Conservation (phyloP, 331 rosid genomes). For the Malus hybrid region DNA sequence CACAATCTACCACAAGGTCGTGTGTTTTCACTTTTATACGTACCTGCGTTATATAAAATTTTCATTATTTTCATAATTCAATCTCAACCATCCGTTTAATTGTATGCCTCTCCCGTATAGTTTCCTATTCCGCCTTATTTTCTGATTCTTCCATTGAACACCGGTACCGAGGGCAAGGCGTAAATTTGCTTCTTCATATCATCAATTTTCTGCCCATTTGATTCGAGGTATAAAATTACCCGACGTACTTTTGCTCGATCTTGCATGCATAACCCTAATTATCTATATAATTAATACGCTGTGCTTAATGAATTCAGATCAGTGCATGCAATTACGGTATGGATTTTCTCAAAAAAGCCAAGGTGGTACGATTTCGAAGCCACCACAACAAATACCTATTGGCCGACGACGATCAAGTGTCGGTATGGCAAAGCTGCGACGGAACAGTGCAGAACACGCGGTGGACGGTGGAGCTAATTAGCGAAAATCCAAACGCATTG, state of each 20-base stretch:
- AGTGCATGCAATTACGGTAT: background rate
- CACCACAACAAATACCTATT: slow-evolving; percentile 28
- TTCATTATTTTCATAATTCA: background rate
- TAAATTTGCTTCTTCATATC: too few species aligned
- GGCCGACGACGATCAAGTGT: slow-evolving; percentile 23
- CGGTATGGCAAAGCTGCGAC: slow-evolving; percentile 18
- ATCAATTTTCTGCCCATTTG: too few species aligned
- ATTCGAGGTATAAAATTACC: background rate
- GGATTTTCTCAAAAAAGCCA: slow-evolving; percentile 31
- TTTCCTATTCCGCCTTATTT: background rate
- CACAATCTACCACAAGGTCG: too few species aligned
- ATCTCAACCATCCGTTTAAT: background rate
- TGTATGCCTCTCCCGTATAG: background rate
- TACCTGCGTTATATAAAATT: background rate
- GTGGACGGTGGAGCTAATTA: slow-evolving; percentile 29
- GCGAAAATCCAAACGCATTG: slow-evolving; percentile 16
- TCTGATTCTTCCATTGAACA: background rate
- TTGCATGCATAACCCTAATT: background rate
- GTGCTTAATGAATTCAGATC: background rate
- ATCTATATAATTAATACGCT: too few species aligned
- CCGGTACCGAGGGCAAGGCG: background rate
- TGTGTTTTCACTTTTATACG: background rate
- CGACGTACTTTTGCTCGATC: too few species aligned
- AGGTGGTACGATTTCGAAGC: slow-evolving; percentile 25
- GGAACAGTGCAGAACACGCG: slow-evolving; percentile 1